These are phyloP conservation scores for Haplosporangium sp. DNA, from an alignment of 371 early-diverging fungal species.

Conservation along the genomic window DNA sequence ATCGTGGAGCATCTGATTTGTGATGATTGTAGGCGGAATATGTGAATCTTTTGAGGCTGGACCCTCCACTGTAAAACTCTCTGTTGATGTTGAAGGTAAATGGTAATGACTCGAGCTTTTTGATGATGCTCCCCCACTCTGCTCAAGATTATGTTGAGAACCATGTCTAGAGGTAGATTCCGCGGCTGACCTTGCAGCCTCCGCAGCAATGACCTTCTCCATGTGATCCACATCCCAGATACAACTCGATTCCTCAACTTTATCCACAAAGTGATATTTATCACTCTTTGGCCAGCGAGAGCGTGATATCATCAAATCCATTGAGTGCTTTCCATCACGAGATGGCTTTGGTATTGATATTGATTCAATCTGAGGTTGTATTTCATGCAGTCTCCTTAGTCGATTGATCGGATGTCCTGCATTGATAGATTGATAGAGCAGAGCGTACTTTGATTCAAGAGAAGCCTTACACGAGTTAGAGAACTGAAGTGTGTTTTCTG, in stretches of 20 bases:
- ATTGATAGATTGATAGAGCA: conserved; percentile 40
- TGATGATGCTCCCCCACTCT: neutral
- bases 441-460: conserved; percentile 37
- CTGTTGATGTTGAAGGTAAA: conserved; percentile 24
- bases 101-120: conserved; percentile 1
- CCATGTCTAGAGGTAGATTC: conserved; percentile 13
- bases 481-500: conserved; percentile 44
- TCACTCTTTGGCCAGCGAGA: conserved; percentile 29
- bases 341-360: conserved; percentile 17
- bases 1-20: conserved; percentile 8
- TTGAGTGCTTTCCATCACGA: conserved; percentile 23
- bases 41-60: conserved; percentile 14
- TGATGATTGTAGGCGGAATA: neutral
- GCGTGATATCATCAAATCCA: conserved; percentile 19
- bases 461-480: conserved; percentile 40
- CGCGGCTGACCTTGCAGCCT: conserved; percentile 3
- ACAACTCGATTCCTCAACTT: conserved; percentile 48
- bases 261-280: conserved; percentile 52
- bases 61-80: conserved; percentile 17
- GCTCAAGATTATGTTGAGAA: conserved; percentile 14
- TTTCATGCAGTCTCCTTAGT: conserved; percentile 27
- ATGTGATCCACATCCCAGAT: conserved; percentile 55
- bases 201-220: conserved; percentile 27
- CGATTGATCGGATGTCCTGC: conserved; percentile 44
- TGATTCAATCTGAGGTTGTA: conserved; percentile 28